Conservation (phyloP, 139 green algal species). For the Closterium sp. region DNA sequence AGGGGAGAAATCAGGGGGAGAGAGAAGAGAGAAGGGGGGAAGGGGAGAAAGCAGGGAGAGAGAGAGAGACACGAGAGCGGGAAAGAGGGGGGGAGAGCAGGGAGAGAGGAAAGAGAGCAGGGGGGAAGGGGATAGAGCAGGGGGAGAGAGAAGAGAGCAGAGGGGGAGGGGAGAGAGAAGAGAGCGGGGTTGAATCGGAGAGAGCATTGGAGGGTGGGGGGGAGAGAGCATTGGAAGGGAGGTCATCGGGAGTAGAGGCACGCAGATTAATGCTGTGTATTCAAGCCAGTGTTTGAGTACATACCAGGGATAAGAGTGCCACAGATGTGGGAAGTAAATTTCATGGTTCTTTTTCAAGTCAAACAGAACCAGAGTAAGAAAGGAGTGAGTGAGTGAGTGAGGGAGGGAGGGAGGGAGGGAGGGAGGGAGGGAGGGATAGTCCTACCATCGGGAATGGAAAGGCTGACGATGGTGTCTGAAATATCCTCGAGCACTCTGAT, state of each 20-base stretch:
- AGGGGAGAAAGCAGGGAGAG: background rate
- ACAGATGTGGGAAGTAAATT: too few relatives aligned
- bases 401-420: background rate
- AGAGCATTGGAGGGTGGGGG: too few relatives aligned
- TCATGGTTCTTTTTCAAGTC: too few relatives aligned
- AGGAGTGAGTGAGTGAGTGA: too few relatives aligned
- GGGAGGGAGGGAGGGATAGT: background rate
- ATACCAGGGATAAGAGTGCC: too few relatives aligned
- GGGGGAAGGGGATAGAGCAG: background rate
- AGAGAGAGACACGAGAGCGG: too few relatives aligned
- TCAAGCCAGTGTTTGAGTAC: too few relatives aligned
- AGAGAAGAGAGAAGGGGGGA: background rate
- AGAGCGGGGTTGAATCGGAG: too few relatives aligned
- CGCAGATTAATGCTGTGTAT: too few relatives aligned
- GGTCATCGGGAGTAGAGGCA: too few relatives aligned
- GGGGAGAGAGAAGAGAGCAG: background rate
- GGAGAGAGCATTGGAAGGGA: too few relatives aligned
- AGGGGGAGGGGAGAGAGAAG: background rate
- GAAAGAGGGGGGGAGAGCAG: background rate
- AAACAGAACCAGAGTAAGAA: too few relatives aligned
- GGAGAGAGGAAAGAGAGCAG: background rate
- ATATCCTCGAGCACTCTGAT: slow-evolving; percentile 57
- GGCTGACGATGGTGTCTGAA: slow-evolving; percentile 53
- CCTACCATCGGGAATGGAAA: slow-evolving; percentile 58
- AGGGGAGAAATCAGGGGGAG: background rate